phyloP scores from a whole-genome alignment of 2,329 filamentous ascomycete genomes.

The Blastomyces parvus region DNA sequence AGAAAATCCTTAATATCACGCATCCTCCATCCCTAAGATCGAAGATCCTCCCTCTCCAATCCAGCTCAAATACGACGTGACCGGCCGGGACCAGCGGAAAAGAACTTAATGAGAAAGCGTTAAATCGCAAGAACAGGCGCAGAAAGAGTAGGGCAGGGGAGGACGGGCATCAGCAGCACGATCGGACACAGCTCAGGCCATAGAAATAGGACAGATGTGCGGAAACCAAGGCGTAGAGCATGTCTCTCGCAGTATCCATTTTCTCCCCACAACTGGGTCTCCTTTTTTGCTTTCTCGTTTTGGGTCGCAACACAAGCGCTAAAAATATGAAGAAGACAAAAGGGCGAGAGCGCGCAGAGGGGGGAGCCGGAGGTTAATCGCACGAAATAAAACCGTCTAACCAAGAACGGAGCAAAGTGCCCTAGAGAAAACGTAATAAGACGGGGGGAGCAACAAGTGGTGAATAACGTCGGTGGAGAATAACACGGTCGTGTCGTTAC shows the following conservation, averaged over 20 bases:
- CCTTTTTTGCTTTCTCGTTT: too few species aligned
- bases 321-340: too few species aligned
- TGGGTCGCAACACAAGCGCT: too few species aligned
- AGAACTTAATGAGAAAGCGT: neutral
- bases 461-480: neutral
- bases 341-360: too few species aligned
- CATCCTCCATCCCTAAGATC: neutral
- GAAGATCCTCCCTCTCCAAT: neutral
- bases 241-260: too few species aligned
- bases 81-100: neutral
- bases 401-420: neutral
- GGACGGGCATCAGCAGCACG: too few species aligned
- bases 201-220: too few species aligned
- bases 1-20: neutral
- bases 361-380: too few species aligned
- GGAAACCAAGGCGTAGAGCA: too few species aligned
- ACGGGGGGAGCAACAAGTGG: neutral
- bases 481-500: neutral
- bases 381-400: neutral
- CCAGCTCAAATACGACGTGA: neutral
- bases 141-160: too few species aligned
- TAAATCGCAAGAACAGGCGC: neutral
- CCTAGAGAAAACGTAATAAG: neutral
- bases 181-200: too few species aligned
- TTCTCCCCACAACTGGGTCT: too few species aligned